Percentiles rank a stretch among this genome's conserved stretches.
Conservation (phyloP, 2,329 filamentous ascomycete genomes). For the Diaporthe amygdali region DNA sequence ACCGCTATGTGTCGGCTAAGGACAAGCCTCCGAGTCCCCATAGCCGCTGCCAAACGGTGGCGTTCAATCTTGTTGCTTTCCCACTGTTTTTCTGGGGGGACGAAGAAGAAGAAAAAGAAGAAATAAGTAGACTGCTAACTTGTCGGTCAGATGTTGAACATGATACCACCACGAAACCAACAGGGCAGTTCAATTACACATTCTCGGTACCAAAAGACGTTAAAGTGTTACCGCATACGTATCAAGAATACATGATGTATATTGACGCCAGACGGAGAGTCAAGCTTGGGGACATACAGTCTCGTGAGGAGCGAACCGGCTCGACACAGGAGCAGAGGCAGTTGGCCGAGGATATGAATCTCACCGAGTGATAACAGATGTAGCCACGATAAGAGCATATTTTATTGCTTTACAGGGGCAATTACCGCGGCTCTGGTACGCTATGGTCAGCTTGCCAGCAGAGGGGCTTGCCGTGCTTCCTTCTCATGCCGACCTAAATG, state of each 20-base stretch:
- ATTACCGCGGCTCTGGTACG: too few species aligned
- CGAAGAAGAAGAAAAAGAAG: too few species aligned
- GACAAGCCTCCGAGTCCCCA: neutral
- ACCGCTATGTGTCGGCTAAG: neutral
- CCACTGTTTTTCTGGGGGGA: neutral
- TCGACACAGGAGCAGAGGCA: slow-evolving; percentile 7
- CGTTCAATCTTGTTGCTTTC: too few species aligned
- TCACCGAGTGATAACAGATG: slow-evolving; percentile 20
- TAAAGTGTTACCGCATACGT: slow-evolving; percentile 43
- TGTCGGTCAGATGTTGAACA: slow-evolving; percentile 61
- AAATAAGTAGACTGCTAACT: slow-evolving; percentile 12
- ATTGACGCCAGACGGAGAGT: slow-evolving; percentile 48
- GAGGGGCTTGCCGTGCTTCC: too few species aligned
- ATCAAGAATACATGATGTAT: slow-evolving; percentile 50
- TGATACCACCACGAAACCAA: slow-evolving; percentile 61
- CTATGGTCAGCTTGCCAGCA: neutral
- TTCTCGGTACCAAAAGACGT: slow-evolving; percentile 44
- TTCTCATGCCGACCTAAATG: neutral
- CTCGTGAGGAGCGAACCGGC: slow-evolving; percentile 23
- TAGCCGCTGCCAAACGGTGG: neutral
- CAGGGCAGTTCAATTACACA: slow-evolving; percentile 79
- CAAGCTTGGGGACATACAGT: slow-evolving; percentile 34
- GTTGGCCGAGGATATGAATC: slow-evolving; percentile 17
- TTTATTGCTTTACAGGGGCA: too few species aligned
- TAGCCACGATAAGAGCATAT: neutral